phyloP scores from a whole-genome alignment of 2,329 filamentous ascomycete genomes.

The Aspergillus pseudotamarii region DNA sequence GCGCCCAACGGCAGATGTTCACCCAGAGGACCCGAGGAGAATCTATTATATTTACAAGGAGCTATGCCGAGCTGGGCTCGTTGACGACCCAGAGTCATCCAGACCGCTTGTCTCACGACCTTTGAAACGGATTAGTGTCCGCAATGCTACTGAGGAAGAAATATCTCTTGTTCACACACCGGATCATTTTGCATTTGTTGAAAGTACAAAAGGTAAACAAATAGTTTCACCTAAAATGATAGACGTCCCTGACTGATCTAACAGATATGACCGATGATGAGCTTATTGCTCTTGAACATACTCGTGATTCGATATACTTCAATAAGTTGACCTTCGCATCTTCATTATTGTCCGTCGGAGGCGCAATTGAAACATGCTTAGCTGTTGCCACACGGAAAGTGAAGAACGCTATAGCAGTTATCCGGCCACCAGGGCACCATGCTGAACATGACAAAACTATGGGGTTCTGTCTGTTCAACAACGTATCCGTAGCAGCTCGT shows the following conservation, averaged over 20 bases:
- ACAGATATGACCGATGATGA: slow-evolving; percentile 58
- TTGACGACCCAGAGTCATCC: slow-evolving; percentile 62
- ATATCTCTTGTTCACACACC: slow-evolving; percentile 77
- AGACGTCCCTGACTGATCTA: slow-evolving; percentile 19
- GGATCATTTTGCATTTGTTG: slow-evolving; percentile 79
- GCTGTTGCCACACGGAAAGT: slow-evolving; percentile 81
- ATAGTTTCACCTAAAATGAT: neutral
- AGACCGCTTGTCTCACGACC: slow-evolving; percentile 56
- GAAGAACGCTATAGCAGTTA: slow-evolving; percentile 94
- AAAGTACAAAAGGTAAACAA: slow-evolving; percentile 52
- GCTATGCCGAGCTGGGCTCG: slow-evolving; percentile 77
- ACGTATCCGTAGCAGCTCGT: slow-evolving; percentile 88
- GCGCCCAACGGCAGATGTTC: slow-evolving; percentile 68
- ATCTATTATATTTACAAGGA: slow-evolving; percentile 93
- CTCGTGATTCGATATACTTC: slow-evolving; percentile 78
- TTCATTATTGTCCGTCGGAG: slow-evolving; percentile 81
- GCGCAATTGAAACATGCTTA: slow-evolving; percentile 93
- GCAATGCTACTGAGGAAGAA: slow-evolving; percentile 77
- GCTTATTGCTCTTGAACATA: slow-evolving; percentile 69
- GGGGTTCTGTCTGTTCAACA: slow-evolving; percentile 98
- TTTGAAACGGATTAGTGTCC: slow-evolving; percentile 71
- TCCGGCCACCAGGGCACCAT: slow-evolving; percentile 92
- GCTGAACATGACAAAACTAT: slow-evolving; percentile 84
- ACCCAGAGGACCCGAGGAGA: slow-evolving; percentile 90
- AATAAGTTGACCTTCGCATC: slow-evolving; percentile 80